Evolutionary conservation across 2,329 filamentous ascomycete genomes (phyloP), one percentile per base, ranked within the genome.

Genomic region (Cladosporium sphaerospermum): DNA sequence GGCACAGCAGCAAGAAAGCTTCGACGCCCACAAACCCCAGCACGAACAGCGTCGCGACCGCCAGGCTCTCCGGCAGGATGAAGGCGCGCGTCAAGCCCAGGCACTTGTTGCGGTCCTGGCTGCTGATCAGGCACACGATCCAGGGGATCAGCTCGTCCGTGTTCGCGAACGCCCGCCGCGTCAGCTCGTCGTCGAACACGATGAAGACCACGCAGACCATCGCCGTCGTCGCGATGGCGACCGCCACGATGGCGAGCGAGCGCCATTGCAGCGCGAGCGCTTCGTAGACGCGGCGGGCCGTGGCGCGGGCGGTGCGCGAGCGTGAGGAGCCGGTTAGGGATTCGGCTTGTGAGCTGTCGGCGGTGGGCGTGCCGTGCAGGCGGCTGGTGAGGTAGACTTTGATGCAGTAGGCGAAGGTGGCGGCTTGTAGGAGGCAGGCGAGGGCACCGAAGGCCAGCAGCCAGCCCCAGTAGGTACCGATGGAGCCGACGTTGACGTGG

Each of bases 261-360:
- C 89, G 80, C 89, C 89, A 95, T 67, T 95, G 89, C 5, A 93
- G 78, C 56, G 85, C 76, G 42, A 95, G 78, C 14, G 96, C 89
- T 60, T 89, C 83, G 56, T 83, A 82, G 31, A 95, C 85, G 53
- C 85, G 80, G 48, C 81, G 81, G 16, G 93, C 80, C 60, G 89
- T 81, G 54, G 85, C 82, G 65, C 90, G 88, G 1, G 61, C 61
- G 28, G 51, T 58, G 6, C 59, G 54, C 8, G 57, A 55, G 1
- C 59, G 54, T 2, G 55, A 56, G 2, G 59, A 57, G 9, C 54
- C 50, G 6, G 55, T 54, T 11, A 67, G 53, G 3, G 61, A 61
- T 9, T 42, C 48, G 2, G 56, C 54, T 5, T 49, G 54, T 13
- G 53, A 57, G 9, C 57, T 34, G 7, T 59, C 54, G 23, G 23